A percentile compares a stretch with the other conserved stretches of the same genome.
phyloP scores from a whole-genome alignment of 306 rosid species.

The Fragaria vesca region DNA sequence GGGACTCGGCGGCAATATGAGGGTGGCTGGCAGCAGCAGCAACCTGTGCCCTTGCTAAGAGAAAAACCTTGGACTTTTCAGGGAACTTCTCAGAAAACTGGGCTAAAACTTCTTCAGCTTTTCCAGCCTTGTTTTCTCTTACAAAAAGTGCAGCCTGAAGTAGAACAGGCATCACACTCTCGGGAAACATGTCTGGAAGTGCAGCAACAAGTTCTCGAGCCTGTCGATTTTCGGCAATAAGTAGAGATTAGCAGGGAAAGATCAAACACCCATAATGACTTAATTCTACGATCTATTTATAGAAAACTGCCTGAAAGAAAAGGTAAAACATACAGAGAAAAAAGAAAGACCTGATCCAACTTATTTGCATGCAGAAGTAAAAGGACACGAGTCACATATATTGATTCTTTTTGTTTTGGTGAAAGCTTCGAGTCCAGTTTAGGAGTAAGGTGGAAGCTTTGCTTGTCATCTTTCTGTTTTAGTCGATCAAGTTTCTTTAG shows the following conservation, averaged over 20 bases:
- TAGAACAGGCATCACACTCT: conserved; percentile 60
- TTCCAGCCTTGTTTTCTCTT: conserved; percentile 92
- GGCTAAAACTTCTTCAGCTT: conserved; percentile 80
- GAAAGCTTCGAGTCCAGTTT: conserved; percentile 80
- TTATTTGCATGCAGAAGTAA: conserved; percentile 89
- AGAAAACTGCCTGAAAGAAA: conserved; percentile 9
- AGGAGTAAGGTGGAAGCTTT: conserved; percentile 60
- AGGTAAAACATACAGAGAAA: conserved; percentile 4
- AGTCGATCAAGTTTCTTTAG: conserved; percentile 85
- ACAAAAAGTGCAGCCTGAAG: conserved; percentile 86
- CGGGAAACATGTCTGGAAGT: conserved; percentile 75
- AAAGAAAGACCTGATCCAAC: conserved; percentile 72
- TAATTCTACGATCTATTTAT: background rate
- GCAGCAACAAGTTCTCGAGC: conserved; percentile 85
- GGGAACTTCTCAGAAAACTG: conserved; percentile 79
- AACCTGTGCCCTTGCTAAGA: conserved; percentile 85
- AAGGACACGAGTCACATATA: conserved; percentile 80
- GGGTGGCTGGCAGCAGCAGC: conserved; percentile 92
- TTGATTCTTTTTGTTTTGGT: conserved; percentile 63
- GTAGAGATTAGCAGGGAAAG: conserved; percentile 28
- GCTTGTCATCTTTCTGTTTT: conserved; percentile 67
- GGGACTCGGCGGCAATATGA: conserved; percentile 87
- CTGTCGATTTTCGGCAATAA: conserved; percentile 35
- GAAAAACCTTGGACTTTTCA: conserved; percentile 65
- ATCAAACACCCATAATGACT: conserved; percentile 10